Conservation (phyloP, 768 basidiomycete genomes). For the Termitomyces sp. region DNA sequence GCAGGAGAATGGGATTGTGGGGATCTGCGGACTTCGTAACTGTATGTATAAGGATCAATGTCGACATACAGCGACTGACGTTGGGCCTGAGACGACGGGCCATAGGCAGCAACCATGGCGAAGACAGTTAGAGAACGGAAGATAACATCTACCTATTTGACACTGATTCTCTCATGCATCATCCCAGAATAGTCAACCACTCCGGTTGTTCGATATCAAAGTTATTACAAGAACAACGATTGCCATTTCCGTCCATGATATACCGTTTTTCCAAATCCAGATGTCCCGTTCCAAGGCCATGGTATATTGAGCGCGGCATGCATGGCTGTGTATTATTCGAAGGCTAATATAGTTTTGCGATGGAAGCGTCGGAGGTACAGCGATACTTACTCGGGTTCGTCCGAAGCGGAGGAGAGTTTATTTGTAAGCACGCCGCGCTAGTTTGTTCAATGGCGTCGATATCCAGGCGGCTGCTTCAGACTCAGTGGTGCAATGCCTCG, state of each 20-base stretch:
- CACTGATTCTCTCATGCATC: slow-evolving; percentile 1
- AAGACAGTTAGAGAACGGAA: background rate
- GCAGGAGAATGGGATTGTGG: slow-evolving; percentile 28
- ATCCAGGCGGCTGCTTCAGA: slow-evolving; percentile 7
- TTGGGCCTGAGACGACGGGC: slow-evolving; percentile 25
- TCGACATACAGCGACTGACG: slow-evolving; percentile 36
- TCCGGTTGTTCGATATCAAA: background rate
- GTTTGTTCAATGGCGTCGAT: slow-evolving; percentile 11
- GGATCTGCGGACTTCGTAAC: slow-evolving; percentile 22
- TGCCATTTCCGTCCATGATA: background rate
- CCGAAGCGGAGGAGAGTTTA: background rate
- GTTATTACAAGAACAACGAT: background rate
- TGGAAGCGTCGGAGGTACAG: background rate
- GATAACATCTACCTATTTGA: background rate
- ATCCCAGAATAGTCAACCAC: slow-evolving; percentile 5
- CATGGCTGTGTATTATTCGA: background rate
- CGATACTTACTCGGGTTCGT: background rate
- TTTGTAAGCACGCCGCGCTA: background rate
- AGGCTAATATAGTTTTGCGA: too few species aligned
- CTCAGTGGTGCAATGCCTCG: slow-evolving; percentile 8
- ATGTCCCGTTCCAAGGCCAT: background rate
- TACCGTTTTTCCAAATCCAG: background rate
- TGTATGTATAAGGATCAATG: slow-evolving; percentile 29
- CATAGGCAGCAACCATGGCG: slow-evolving; percentile 20
- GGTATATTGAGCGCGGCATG: background rate